A percentile compares a stretch with the other conserved stretches of the same genome.
phyloP scores from a whole-genome alignment of 257 asterid species.

The Scutellaria baicalensis region DNA sequence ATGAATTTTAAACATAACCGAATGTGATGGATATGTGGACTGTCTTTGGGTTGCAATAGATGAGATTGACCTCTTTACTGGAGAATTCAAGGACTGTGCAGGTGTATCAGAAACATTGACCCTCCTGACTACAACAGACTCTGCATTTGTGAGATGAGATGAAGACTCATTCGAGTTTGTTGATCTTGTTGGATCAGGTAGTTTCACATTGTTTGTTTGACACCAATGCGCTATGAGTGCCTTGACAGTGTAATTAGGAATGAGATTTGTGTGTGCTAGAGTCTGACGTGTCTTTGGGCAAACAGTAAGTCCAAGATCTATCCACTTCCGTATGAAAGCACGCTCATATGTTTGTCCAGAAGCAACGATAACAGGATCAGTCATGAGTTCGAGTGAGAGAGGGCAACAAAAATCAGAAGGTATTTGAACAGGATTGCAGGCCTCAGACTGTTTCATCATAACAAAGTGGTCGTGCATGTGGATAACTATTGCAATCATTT shows the following conservation, averaged over 20 bases:
- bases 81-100: conserved; percentile 32
- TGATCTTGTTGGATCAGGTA: conserved; percentile 50
- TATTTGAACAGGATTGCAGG: conserved; percentile 47
- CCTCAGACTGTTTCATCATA: conserved; percentile 45
- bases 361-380: conserved; percentile 74
- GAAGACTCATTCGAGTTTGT: conserved; percentile 42
- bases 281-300: conserved; percentile 78
- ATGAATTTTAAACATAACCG: too few relatives aligned
- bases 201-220: conserved; percentile 49
- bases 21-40: conserved; percentile 35
- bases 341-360: conserved; percentile 84
- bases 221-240: conserved; percentile 72
- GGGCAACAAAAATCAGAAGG: conserved; percentile 80
- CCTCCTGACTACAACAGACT: conserved; percentile 33
- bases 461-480: conserved; percentile 65
- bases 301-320: conserved; percentile 71
- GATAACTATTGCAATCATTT: conserved; percentile 49
- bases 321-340: conserved; percentile 62
- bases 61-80: conserved; percentile 24
- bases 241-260: conserved; percentile 77
- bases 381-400: conserved; percentile 73
- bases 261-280: conserved; percentile 62
- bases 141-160: conserved; percentile 37
- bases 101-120: conserved; percentile 28
- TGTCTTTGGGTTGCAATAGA: conserved; percentile 25